Evolutionary conservation across 768 basidiomycete genomes (phyloP), one percentile per base, ranked within the genome.

Genomic region (Trametes punicea): DNA sequence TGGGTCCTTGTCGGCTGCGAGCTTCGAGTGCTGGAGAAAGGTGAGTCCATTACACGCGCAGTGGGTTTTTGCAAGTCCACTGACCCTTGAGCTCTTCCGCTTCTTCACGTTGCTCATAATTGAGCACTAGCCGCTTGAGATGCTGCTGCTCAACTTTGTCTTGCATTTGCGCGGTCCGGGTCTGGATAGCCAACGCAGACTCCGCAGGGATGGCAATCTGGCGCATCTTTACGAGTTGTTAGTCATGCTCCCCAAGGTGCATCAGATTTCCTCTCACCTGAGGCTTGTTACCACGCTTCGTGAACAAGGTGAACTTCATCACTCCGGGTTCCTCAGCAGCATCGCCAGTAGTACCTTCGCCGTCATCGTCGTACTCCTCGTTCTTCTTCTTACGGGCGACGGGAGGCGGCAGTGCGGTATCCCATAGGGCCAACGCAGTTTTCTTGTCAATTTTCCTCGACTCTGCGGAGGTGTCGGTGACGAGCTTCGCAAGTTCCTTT

Each of bases 131-230:
- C n/a, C 87, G 84, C 75, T 99, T 99, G 62, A 99, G 75, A 59
- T 98, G 92, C 70, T 98, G 93, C 64, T 98, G 96, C 68, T 99
- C 97, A 6, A 91, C 93, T 72, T 88, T 91, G 71, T 95, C 93
- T 68, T 94, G 93, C 59, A 91, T 75, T 66, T 98, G 97, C 39
- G 97, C 92, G 2, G 89, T 83, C 27, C 88, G 84, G 2, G 94
- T 95, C 65, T 97, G 93, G 46, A 94, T 79, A 0, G 96, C 97
- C 27, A 99, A 77, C 2, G 93, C 78, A 7, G 96, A 93, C 62
- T 83, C 87, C 7, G 90, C 75, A 9, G 97, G 97, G 39, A 99
- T 85, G 44, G 92, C 87, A 41, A 99, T 78, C 66, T 91, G 84
- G n/a, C 91, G 89, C 20, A 81, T 79, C 93, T 97, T 57, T 36